phyloP scores from a whole-genome alignment of 805 yeast species.

The Ascoidea asiatica region DNA sequence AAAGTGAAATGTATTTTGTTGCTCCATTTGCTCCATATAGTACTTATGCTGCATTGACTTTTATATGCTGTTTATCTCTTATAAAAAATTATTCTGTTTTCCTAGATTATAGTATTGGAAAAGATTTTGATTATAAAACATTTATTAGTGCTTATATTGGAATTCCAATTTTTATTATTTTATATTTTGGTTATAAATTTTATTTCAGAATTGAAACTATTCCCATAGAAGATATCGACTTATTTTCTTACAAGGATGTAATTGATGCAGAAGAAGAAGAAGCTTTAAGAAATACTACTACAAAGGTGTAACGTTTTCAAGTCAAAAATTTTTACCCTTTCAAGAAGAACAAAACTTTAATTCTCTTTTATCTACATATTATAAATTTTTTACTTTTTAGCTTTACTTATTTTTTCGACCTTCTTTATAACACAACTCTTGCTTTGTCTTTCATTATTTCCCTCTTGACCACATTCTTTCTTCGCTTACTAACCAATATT shows the following conservation, averaged over 20 bases:
- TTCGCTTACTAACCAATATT: too few relatives aligned
- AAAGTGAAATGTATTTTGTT: constrained; percentile 23
- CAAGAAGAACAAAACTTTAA: too few relatives aligned
- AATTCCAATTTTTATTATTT: constrained; percentile 23
- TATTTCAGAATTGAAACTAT: constrained; percentile 21
- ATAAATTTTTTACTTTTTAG: too few relatives aligned
- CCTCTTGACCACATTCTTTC: too few relatives aligned
- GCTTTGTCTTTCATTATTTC: too few relatives aligned
- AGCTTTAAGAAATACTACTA: too few relatives aligned
- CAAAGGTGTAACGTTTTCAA: too few relatives aligned
- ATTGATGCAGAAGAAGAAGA: constrained; percentile 28
- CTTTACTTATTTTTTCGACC: too few relatives aligned
- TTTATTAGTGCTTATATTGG: constrained; percentile 23
- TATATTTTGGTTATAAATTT: constrained; percentile 23
- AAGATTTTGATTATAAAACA: constrained; percentile 22
- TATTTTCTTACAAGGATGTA: constrained; percentile 29
- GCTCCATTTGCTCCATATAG: constrained; percentile 32
- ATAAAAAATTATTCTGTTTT: constrained; percentile 32
- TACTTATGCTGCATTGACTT: constrained; percentile 23
- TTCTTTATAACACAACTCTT: too few relatives aligned
- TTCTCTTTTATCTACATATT: too few relatives aligned
- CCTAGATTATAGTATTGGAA: constrained; percentile 22
- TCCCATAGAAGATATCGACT: constrained; percentile 23
- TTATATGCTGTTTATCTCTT: constrained; percentile 22
- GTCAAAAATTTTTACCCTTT: too few relatives aligned